Conservation (phyloP, 805 yeast species). For the Saccharomycopsis oosterbeekiorum region DNA sequence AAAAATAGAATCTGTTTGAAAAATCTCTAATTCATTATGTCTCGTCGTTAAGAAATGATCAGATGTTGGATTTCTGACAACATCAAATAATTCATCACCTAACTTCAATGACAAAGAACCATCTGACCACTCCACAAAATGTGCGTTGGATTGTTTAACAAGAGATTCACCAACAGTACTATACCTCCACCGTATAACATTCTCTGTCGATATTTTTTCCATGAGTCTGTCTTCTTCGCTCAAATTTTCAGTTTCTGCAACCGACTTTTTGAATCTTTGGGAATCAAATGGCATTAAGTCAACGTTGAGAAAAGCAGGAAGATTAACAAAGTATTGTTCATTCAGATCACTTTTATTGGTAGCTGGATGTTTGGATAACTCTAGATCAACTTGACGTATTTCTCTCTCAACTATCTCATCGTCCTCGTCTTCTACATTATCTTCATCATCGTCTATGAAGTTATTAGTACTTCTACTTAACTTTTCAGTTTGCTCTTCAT, state of each 20-base stretch:
- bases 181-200: slow-evolving; percentile 92
- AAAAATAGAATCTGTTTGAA: slow-evolving; percentile 59
- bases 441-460: slow-evolving; percentile 26
- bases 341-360: slow-evolving; percentile 36
- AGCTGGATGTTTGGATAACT: slow-evolving; percentile 33
- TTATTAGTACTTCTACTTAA: slow-evolving; percentile 12
- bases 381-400: slow-evolving; percentile 22
- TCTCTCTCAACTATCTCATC: slow-evolving; percentile 23
- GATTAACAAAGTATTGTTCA: slow-evolving; percentile 40
- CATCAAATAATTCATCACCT: slow-evolving; percentile 82
- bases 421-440: slow-evolving; percentile 25
- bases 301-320: slow-evolving; percentile 76
- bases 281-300: slow-evolving; percentile 88
- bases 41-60: slow-evolving; percentile 67
- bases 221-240: slow-evolving; percentile 44
- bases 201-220: slow-evolving; percentile 62
- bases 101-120: slow-evolving; percentile 79
- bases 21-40: slow-evolving; percentile 60
- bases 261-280: slow-evolving; percentile 45
- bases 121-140: slow-evolving; percentile 89
- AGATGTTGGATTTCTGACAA: slow-evolving; percentile 49
- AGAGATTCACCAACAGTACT: slow-evolving; percentile 57
- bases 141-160: slow-evolving; percentile 79
- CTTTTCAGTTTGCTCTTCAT: slow-evolving; percentile 21
- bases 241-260: slow-evolving; percentile 29